A percentile compares a stretch with the other conserved stretches of the same genome.
Conservation (phyloP, 2,329 filamentous ascomycete genomes). For the Aspergillus alliaceus region DNA sequence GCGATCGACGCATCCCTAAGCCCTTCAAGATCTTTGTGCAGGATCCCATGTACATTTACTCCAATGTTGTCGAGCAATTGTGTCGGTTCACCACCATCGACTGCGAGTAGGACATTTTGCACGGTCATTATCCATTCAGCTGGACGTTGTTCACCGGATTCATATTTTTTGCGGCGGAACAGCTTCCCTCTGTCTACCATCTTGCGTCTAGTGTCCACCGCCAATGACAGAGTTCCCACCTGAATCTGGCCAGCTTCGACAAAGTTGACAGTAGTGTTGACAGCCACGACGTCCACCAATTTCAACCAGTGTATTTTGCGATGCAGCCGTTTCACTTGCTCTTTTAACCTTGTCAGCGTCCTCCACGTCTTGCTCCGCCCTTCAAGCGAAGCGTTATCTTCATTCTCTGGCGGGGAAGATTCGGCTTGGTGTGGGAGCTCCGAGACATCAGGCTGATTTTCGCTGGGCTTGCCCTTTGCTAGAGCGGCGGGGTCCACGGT, state of each 20-base stretch:
- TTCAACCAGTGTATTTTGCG: conserved; percentile 84
- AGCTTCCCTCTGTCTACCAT: conserved; percentile 87
- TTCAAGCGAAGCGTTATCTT: conserved; percentile 13
- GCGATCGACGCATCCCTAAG: conserved; percentile 87
- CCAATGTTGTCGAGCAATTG: conserved; percentile 87
- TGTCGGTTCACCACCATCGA: conserved; percentile 77
- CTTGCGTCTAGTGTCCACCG: conserved; percentile 87
- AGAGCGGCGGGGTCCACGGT: conserved; percentile 75
- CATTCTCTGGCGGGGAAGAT: conserved; percentile 18
- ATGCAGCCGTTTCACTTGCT: conserved; percentile 82
- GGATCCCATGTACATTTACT: conserved; percentile 85
- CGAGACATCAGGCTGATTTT: conserved; percentile 21
- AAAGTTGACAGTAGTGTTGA: conserved; percentile 74
- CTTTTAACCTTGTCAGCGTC: conserved; percentile 74
- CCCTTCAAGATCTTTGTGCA: conserved; percentile 82
- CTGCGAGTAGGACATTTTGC: conserved; percentile 83
- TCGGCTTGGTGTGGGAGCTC: conserved; percentile 20
- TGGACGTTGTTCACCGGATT: conserved; percentile 65
- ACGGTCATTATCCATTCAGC: conserved; percentile 92
- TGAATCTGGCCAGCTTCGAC: conserved; percentile 81
- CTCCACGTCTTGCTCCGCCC: conserved; percentile 75
- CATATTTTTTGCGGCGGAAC: conserved; percentile 74
- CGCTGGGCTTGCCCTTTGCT: conserved; percentile 24
- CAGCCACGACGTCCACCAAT: conserved; percentile 83
- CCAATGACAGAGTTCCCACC: conserved; percentile 78